Evolutionary conservation across 768 basidiomycete genomes (phyloP).

Genomic region (Pleurotus sapidus): DNA sequence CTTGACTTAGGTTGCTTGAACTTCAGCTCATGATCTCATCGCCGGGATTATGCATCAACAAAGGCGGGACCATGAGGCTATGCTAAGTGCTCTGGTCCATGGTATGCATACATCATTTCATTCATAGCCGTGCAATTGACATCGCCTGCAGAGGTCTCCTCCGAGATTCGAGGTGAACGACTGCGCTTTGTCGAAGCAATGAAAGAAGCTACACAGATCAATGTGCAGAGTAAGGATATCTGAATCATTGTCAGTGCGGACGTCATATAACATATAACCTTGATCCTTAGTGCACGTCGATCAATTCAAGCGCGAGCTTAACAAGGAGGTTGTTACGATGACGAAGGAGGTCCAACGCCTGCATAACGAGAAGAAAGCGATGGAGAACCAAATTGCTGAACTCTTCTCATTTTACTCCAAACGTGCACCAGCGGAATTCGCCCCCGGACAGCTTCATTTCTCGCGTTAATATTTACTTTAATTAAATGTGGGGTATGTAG

Average conservation of each 20-base stretch:
- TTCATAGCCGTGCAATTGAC: neutral
- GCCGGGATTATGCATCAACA: constrained; percentile 66
- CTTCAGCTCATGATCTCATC: constrained; percentile 52
- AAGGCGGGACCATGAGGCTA: constrained; percentile 65
- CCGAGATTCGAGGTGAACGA: constrained; percentile 83
- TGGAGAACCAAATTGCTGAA: constrained; percentile 73
- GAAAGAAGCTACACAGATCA: constrained; percentile 89
- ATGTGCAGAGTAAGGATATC: constrained; percentile 61
- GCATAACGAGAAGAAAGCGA: constrained; percentile 58
- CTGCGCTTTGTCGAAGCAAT: constrained; percentile 91
- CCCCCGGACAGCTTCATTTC: no score
- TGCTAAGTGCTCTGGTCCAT: constrained; percentile 62
- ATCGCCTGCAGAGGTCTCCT: constrained; percentile 57
- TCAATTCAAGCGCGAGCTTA: constrained; percentile 80
- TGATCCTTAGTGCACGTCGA: constrained; percentile 68
- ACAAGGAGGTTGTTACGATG: constrained; percentile 70
- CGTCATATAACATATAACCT: no score
- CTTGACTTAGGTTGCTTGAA: no score
- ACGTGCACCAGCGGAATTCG: constrained; percentile 37
- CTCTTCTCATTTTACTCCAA: constrained; percentile 71
- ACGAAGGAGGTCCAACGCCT: constrained; percentile 70
- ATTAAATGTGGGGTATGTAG: no score
- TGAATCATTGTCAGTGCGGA: no score
- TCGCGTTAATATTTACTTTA: no score
- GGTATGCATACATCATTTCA: constrained; percentile 35